Base-by-base conservation (phyloP, 768 basidiomycete genomes). In the Termitomyces sp. region DNA sequence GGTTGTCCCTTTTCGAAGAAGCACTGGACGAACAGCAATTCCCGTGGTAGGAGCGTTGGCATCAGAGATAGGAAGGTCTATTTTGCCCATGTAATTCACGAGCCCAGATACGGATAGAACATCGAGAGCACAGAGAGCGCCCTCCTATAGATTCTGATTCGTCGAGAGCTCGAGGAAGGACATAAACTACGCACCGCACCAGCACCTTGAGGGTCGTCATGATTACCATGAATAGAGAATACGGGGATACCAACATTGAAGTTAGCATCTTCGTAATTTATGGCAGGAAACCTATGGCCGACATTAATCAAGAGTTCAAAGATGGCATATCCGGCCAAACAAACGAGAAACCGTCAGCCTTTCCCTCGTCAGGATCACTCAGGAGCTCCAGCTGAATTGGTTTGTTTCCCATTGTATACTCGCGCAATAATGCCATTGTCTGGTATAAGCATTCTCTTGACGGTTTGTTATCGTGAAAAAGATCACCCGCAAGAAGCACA, bases 191-290 rank as follows among this genome's bases (percentile, higher is more conserved):
- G 60, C 65, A 94, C 94, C 9, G 90, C 79, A 3, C 95, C 94
- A 22, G 94, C 88, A 20, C 97, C 97, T 73, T 98, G 97, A 35
- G 97, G 97, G 66, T 99, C 97, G 67, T 99, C 97, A 71, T 99
- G 97, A 67, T 99, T 99, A 44, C 97, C 97, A 66, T 99, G 97
- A 52, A 99, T 98, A 0, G 96, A 98, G 73, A 99, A 99, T 30
- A 98, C 90, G 3, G 97, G 97, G n/a, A 97, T 92, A 3, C 84
- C 85, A 52, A 99, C 81, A 68, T 99, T 99, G 56, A 98, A 78
- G 69, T 99, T 98, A 2, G 88, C 85, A 65, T 99, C 96, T 71
- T 99, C 94, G 67, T 98, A 98, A 70, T 99, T 98, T 62, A 99
- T 76, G 1, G 94, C 93, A 13, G 97, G 97, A 67, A 98, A 99